Base-by-base conservation (phyloP, 2,329 filamentous ascomycete genomes). In the Aspergillus ustus region DNA sequence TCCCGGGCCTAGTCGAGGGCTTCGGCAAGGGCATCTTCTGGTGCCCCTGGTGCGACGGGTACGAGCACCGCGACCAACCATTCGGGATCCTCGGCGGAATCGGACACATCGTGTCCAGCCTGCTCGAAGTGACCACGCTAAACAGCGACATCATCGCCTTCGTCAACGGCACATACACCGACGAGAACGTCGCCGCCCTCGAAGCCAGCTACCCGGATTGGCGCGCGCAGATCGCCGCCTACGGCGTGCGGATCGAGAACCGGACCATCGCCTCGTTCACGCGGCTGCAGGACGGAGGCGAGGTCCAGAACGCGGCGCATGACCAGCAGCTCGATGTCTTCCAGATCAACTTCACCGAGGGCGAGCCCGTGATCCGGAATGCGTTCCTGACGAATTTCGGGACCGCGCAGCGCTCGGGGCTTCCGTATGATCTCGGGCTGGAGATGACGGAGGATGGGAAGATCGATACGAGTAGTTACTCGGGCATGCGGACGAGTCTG, bases 31-130 rank as follows among this genome's bases (percentile, higher is more conserved):
- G 86, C 6, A 82, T 88, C 55, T 88, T 77, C 74, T 88, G 86
- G 85, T 89, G 86, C 58, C 85, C 85, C 0, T 89, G 86, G 86
- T 89, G 86, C 64, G 86, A 89, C 68, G 86, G 86, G 13, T 79
- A 83, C 64, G 86, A 89, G 73, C 85, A 88, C 70, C 83, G 82
- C 0, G 84, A 87, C 68, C 85, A 88, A 63, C 61, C 80, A 0
- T 78, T 89, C 1, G 85, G 86, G 1, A 77, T 89, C 37, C 70
- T 89, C 0, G 81, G 78, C 1, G 64, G 75, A 1, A 71, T 87
- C 0, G 67, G 76, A 1, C 75, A 82, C 29, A 74, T 84, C 0
- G 73, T 84, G 0, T 73, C 74, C 3, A 71, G 79, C 6, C 80
- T 85, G 0, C 75, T 82, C 15, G 84, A 89, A 69, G 78, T 87